Conservation (phyloP, 768 basidiomycete genomes). For the Pleurotus cornucopiae region DNA sequence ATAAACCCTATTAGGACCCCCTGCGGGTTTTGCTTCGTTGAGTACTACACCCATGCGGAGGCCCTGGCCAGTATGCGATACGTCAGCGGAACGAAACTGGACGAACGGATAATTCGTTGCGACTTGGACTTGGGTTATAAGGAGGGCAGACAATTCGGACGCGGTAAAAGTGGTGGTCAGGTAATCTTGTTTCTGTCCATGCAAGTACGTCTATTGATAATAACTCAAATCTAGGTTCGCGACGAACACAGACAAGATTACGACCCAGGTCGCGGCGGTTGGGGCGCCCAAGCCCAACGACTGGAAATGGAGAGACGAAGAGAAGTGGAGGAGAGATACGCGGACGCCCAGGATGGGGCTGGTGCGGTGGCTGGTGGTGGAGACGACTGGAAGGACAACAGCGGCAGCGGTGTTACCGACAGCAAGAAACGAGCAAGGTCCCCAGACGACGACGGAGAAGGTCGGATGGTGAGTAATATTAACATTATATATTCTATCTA, state of each 20-base stretch:
- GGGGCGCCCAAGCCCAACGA: slow-evolving; percentile 84
- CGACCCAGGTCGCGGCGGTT: slow-evolving; percentile 92
- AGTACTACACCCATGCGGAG: slow-evolving; percentile 93
- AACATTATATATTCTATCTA: neutral
- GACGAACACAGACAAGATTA: slow-evolving; percentile 98
- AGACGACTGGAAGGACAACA: slow-evolving; percentile 73
- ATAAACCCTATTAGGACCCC: slow-evolving; percentile 58
- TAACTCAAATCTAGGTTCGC: slow-evolving; percentile 28
- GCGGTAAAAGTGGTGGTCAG: slow-evolving; percentile 97
- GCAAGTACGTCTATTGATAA: neutral
- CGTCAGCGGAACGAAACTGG: slow-evolving; percentile 96
- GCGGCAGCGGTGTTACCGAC: slow-evolving; percentile 33
- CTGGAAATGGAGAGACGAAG: slow-evolving; percentile 70
- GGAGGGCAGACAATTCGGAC: slow-evolving; percentile 95
- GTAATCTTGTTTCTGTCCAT: slow-evolving; percentile 28
- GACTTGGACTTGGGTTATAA: slow-evolving; percentile 96
- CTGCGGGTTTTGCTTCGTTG: slow-evolving; percentile 94
- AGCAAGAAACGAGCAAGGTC: slow-evolving; percentile 65
- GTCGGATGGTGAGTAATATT: slow-evolving; percentile 44
- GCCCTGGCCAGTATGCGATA: slow-evolving; percentile 91
- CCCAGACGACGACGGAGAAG: slow-evolving; percentile 72
- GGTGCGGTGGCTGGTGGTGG: slow-evolving; percentile 82
- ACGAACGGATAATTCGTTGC: slow-evolving; percentile 97
- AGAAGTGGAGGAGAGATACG: slow-evolving; percentile 84
- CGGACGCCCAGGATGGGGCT: slow-evolving; percentile 73